Evolutionary conservation across 441 rosid genomes (phyloP).

Genomic region (Populus hybrid): DNA sequence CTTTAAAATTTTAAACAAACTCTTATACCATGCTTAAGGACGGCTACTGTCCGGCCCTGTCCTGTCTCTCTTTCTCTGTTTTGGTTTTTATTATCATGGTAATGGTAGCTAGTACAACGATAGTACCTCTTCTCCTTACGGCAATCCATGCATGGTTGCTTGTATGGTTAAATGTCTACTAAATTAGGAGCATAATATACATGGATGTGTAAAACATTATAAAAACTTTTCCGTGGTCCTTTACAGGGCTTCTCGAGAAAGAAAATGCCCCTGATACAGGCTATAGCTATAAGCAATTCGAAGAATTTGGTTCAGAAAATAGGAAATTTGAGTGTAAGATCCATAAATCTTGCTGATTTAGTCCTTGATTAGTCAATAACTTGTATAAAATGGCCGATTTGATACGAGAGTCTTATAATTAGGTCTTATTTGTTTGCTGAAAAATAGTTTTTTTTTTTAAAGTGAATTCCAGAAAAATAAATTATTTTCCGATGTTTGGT

Average conservation of each 20-base stretch:
- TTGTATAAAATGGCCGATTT: not conserved
- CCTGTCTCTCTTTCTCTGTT: not conserved
- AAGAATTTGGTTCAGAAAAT: too few species aligned
- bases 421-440: too few species aligned
- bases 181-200: not conserved
- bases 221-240: not conserved
- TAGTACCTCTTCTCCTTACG: not conserved
- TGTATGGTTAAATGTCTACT: not conserved
- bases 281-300: not conserved
- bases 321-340: too few species aligned
- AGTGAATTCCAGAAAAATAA: too few species aligned
- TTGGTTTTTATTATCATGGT: not conserved
- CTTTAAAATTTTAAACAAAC: too few species aligned
- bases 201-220: not conserved
- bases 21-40: slow-evolving; percentile 10
- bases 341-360: not conserved
- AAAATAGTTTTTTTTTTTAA: too few species aligned
- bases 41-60: slow-evolving; percentile 26
- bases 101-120: not conserved
- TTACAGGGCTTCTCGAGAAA: not conserved
- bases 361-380: not conserved
- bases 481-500: too few species aligned
- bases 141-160: too few species aligned
- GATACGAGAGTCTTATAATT: not conserved
- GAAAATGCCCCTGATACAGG: not conserved